Percentiles rank a stretch among this genome's conserved stretches.
These are phyloP conservation scores for Aspergillus mulundensis DNA, from an alignment of 495 filamentous ascomycete genomes.

Conservation along the genomic window DNA sequence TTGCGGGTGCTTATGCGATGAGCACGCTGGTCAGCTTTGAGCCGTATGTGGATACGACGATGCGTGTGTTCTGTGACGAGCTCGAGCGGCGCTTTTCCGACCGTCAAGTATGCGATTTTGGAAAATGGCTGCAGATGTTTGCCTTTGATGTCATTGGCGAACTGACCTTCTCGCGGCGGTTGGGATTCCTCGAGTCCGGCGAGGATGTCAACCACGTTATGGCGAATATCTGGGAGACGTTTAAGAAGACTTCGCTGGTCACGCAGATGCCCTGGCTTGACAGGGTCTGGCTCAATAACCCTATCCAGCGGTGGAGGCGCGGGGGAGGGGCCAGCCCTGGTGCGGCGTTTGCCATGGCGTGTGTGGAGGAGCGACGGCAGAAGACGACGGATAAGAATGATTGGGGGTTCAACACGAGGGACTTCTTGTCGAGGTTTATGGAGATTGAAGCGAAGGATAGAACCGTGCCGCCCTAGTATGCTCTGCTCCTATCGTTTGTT, in stretches of 20 bases:
- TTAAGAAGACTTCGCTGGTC: not conserved
- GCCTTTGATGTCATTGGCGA: constrained; percentile 39
- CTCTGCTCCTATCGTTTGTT: no score
- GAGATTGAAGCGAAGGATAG: constrained; percentile 14
- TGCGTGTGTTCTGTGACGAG: not conserved
- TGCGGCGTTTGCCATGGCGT: not conserved
- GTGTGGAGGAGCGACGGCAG: not conserved
- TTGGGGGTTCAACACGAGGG: constrained; percentile 8
- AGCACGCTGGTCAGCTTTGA: not conserved
- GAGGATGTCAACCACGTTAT: constrained; percentile 31
- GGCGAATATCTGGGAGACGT: constrained; percentile 14
- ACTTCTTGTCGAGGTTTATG: constrained; percentile 26
- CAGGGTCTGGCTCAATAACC: constrained; percentile 19
- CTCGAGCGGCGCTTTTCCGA: not conserved
- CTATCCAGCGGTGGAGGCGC: constrained; percentile 3
- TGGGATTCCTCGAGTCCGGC: constrained; percentile 33
- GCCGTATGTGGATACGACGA: not conserved
- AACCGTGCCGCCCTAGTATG: no score
- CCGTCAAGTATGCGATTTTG: constrained; percentile 17
- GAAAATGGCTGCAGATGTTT: constrained; percentile 38
- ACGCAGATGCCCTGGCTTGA: constrained; percentile 34
- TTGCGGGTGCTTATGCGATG: not conserved
- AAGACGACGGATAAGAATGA: not conserved
- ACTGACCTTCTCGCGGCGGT: constrained; percentile 29
- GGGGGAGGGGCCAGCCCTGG: no score